phyloP scores from a whole-genome alignment of 768 basidiomycete species.

The Psilocybe cyanescens region DNA sequence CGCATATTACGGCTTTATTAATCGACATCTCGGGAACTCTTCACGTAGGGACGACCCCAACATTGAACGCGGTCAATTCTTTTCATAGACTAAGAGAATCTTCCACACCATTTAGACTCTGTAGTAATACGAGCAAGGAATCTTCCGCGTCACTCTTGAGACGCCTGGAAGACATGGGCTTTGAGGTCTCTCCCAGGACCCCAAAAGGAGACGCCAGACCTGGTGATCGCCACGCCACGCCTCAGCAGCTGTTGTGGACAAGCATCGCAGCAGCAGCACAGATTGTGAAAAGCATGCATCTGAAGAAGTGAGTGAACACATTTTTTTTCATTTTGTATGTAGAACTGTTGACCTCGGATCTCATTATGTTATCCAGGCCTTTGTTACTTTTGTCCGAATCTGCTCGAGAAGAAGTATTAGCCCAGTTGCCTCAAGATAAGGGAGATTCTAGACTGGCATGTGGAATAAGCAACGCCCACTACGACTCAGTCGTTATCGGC shows the following conservation, averaged over 20 bases:
- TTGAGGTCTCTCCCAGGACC: constrained; percentile 37
- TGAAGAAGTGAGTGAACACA: constrained; percentile 42
- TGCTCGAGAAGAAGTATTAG: constrained; percentile 44
- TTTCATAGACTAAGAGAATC: constrained; percentile 38
- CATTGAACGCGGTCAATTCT: constrained; percentile 49
- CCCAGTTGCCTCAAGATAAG: constrained; percentile 1
- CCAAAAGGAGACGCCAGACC: background rate
- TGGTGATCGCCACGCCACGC: background rate
- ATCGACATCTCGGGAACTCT: constrained; percentile 75
- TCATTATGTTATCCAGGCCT: constrained; percentile 39
- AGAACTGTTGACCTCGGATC: background rate
- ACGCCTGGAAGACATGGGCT: constrained; percentile 50
- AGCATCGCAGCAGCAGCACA: constrained; percentile 63
- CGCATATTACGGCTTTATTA: constrained; percentile 52
- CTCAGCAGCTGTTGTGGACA: constrained; percentile 49
- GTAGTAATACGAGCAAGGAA: constrained; percentile 76
- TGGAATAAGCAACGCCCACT: constrained; percentile 20
- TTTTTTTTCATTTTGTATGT: no score
- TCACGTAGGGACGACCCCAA: constrained; percentile 55
- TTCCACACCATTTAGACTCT: constrained; percentile 51
- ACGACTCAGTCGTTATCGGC: constrained; percentile 70
- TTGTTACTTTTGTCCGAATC: constrained; percentile 59
- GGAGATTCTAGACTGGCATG: background rate
- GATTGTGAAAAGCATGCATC: constrained; percentile 40
- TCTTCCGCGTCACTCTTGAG: constrained; percentile 47